Evolutionary conservation across 805 yeast species (phyloP).

Genomic region (Isabelozyma pseudorhagii): DNA sequence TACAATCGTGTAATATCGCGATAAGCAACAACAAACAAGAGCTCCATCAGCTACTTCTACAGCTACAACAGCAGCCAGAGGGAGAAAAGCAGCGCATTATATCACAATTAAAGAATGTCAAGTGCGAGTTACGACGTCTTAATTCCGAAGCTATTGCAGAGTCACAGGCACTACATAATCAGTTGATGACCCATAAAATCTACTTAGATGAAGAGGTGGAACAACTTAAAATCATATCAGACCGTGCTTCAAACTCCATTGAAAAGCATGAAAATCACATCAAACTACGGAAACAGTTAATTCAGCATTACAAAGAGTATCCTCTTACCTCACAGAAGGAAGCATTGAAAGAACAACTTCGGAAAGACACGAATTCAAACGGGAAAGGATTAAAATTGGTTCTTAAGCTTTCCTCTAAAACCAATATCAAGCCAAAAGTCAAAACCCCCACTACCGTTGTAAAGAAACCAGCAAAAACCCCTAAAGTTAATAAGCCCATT

Average conservation of each 20-base stretch:
- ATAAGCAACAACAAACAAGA: constrained; percentile 17
- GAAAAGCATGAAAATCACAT: constrained; percentile 9
- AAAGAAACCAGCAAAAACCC: background rate
- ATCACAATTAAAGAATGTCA: constrained; percentile 5
- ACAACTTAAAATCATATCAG: constrained; percentile 15
- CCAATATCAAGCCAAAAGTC: background rate
- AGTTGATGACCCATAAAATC: constrained; percentile 25
- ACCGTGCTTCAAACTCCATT: constrained; percentile 3
- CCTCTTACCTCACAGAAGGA: constrained; percentile 38
- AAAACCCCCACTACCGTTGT: background rate
- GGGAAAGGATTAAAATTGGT: constrained; percentile 12
- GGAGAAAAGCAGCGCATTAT: background rate
- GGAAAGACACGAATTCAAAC: constrained; percentile 2
- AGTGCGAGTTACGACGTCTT: constrained; percentile 6
- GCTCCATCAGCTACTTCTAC: constrained; percentile 13
- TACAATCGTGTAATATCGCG: constrained; percentile 33
- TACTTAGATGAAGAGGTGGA: constrained; percentile 21
- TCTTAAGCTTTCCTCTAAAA: constrained; percentile 6
- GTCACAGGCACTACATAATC: constrained; percentile 24
- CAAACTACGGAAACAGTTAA: constrained; percentile 26
- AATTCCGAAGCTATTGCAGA: constrained; percentile 23
- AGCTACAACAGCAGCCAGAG: constrained; percentile 4
- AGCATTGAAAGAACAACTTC: constrained; percentile 29
- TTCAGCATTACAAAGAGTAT: constrained; percentile 28
- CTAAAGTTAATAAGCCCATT: background rate